These are phyloP conservation scores for Fusarium papillatum DNA, from an alignment of 2,329 filamentous ascomycete species.

Conservation along the genomic window DNA sequence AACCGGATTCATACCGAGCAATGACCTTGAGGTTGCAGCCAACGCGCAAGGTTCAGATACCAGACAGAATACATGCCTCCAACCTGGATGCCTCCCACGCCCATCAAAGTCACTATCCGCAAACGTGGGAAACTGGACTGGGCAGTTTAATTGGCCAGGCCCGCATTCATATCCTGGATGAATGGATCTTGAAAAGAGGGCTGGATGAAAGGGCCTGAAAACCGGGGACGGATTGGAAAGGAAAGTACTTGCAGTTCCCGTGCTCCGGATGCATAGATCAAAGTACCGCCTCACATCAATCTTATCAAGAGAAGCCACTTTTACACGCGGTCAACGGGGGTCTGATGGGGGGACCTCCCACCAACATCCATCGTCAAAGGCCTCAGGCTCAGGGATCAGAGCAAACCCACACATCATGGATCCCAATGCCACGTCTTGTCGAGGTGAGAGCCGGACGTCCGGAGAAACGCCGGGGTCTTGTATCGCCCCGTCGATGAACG, in stretches of 20 bases:
- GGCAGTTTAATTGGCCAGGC: slow-evolving; percentile 14
- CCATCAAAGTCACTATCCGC: slow-evolving; percentile 6
- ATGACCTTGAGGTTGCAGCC: background rate
- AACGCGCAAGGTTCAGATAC: slow-evolving; percentile 6
- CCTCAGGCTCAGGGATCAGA: slow-evolving; percentile 16
- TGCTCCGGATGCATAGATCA: slow-evolving; percentile 30
- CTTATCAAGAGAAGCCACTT: slow-evolving; percentile 11
- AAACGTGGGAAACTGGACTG: slow-evolving; percentile 4
- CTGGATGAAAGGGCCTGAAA: slow-evolving; percentile 30
- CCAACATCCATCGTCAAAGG: slow-evolving; percentile 1
- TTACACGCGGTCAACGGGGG: slow-evolving; percentile 1
- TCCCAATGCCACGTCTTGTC: slow-evolving; percentile 13
- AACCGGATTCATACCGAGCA: slow-evolving; percentile 36
- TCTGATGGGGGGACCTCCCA: background rate
- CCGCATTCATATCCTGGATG: slow-evolving; percentile 3
- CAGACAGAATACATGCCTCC: slow-evolving; percentile 2
- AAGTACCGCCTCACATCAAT: slow-evolving; percentile 17
- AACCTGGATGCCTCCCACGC: slow-evolving; percentile 10
- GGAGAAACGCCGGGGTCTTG: slow-evolving; percentile 37
- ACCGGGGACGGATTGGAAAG: slow-evolving; percentile 13
- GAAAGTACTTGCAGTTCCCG: slow-evolving; percentile 24
- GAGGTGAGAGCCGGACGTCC: slow-evolving; percentile 25
- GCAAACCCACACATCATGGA: slow-evolving; percentile 22
- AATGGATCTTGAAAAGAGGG: slow-evolving; percentile 14
- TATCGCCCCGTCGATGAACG: slow-evolving; percentile 5